A percentile compares a stretch with the other conserved stretches of the same genome.
Conservation (phyloP, 1,284 basidiomycete species). For the Agaricales sp. region DNA sequence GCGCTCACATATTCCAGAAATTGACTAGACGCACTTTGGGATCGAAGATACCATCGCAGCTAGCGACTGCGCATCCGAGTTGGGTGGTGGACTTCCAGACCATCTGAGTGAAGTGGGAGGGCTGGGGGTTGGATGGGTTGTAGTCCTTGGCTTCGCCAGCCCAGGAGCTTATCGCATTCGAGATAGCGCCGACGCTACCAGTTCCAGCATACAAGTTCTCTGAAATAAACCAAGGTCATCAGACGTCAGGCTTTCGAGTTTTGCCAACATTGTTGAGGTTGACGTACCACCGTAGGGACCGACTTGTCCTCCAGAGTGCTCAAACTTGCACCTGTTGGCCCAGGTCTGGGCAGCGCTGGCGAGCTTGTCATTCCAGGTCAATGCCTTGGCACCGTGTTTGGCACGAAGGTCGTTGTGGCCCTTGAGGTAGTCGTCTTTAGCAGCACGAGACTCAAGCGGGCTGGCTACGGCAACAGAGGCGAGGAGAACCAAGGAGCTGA, state of each 20-base stretch:
- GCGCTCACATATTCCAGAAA: conserved; percentile 6
- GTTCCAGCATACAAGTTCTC: conserved; percentile 43
- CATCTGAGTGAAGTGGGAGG: conserved; percentile 42
- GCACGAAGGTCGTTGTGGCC: conserved; percentile 35
- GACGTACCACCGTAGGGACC: conserved; percentile 30
- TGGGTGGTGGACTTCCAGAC: conserved; percentile 39
- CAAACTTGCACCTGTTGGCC: conserved; percentile 34
- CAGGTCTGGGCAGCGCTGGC: conserved; percentile 31
- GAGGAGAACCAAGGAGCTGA: neutral
- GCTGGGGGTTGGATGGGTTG: conserved; percentile 27
- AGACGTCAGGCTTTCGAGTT: no score
- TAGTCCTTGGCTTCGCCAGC: conserved; percentile 32
- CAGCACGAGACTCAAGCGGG: neutral
- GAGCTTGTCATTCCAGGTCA: conserved; percentile 34
- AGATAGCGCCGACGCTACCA: conserved; percentile 19
- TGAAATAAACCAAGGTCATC: conserved; percentile 11
- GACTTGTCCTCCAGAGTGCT: conserved; percentile 34
- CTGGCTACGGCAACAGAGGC: neutral
- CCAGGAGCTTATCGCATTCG: conserved; percentile 29
- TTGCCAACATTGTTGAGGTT: neutral
- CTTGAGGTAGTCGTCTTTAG: conserved; percentile 19
- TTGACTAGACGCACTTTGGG: conserved; percentile 23
- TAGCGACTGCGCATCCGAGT: conserved; percentile 32
- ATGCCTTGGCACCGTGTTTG: conserved; percentile 29
- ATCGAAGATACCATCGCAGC: conserved; percentile 30